phyloP scores from a whole-genome alignment of 768 basidiomycete genomes.

The Porpolomopsis calyptriformis region DNA sequence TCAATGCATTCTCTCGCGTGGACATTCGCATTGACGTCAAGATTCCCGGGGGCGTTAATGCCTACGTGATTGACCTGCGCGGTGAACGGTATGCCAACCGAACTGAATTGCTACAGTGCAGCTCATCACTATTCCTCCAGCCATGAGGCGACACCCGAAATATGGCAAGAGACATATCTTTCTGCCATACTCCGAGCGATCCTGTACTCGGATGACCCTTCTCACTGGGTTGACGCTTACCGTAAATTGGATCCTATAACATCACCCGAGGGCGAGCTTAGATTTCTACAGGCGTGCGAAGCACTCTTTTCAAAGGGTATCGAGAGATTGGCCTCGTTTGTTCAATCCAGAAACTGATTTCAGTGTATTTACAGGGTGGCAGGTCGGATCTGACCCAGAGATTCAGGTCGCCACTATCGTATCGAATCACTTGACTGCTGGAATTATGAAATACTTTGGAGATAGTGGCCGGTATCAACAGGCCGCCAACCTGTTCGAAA shows the following conservation, averaged over 20 bases:
- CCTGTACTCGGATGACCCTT: slow-evolving; percentile 91
- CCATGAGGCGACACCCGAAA: slow-evolving; percentile 80
- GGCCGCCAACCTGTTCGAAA: slow-evolving; percentile 91
- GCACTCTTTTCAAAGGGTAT: slow-evolving; percentile 77
- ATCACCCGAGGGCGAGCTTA: slow-evolving; percentile 74
- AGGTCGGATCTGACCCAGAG: slow-evolving; percentile 96
- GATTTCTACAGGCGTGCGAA: slow-evolving; percentile 87
- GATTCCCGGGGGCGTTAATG: slow-evolving; percentile 93
- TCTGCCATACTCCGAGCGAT: slow-evolving; percentile 87
- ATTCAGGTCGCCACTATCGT: slow-evolving; percentile 96
- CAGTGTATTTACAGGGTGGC: slow-evolving; percentile 66
- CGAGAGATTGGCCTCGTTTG: slow-evolving; percentile 7
- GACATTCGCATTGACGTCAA: slow-evolving; percentile 97
- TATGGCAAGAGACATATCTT: slow-evolving; percentile 97
- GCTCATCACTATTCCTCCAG: slow-evolving; percentile 25
- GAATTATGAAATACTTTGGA: slow-evolving; percentile 94
- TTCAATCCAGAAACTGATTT: neutral
- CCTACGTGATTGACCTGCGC: slow-evolving; percentile 87
- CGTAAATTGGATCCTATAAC: slow-evolving; percentile 94
- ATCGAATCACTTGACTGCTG: slow-evolving; percentile 92
- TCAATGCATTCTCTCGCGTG: slow-evolving; percentile 95
- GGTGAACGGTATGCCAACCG: slow-evolving; percentile 69
- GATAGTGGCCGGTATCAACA: slow-evolving; percentile 80
- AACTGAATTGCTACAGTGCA: neutral
- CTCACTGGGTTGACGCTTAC: slow-evolving; percentile 84